Evolutionary conservation across 1,284 basidiomycete species (phyloP).

Genomic region (Sporisorium reilianum): DNA sequence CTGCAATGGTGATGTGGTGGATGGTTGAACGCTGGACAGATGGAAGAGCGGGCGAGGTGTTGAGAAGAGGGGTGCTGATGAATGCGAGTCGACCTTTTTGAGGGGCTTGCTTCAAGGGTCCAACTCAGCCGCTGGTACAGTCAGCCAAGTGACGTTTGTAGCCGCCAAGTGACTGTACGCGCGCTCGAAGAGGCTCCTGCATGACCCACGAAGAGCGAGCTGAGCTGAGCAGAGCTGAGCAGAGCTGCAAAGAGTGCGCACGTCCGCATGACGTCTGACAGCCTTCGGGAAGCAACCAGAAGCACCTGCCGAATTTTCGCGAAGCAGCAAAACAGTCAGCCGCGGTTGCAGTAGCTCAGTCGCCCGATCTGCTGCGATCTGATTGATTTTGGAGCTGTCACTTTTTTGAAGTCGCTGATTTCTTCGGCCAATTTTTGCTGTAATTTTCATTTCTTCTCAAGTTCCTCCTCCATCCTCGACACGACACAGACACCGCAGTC

Average conservation of each 20-base stretch:
- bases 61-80: background rate
- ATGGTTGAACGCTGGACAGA: too few relatives aligned
- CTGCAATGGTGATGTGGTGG: background rate
- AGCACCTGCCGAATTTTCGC: slow-evolving; percentile 29
- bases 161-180: background rate
- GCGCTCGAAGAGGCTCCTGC: too few relatives aligned
- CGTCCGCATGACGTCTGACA: slow-evolving; percentile 11
- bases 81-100: background rate
- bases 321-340: slow-evolving; percentile 18
- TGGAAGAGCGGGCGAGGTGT: background rate
- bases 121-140: background rate
- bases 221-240: too few relatives aligned
- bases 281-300: slow-evolving; percentile 20
- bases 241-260: slow-evolving; percentile 11
- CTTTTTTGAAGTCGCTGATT: slow-evolving; percentile 3
- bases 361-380: slow-evolving; percentile 15
- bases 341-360: too few relatives aligned
- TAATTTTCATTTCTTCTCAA: slow-evolving; percentile 4
- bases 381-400: background rate
- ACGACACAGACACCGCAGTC: background rate
- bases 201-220: too few relatives aligned
- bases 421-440: slow-evolving; percentile 21
- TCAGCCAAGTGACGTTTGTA: slow-evolving; percentile 5
- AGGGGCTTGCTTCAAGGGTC: slow-evolving; percentile 18
- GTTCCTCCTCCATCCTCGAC: background rate